Evolutionary conservation across 768 basidiomycete genomes (phyloP), one percentile per base, ranked within the genome.

Genomic region (Leccinum uliginosum): DNA sequence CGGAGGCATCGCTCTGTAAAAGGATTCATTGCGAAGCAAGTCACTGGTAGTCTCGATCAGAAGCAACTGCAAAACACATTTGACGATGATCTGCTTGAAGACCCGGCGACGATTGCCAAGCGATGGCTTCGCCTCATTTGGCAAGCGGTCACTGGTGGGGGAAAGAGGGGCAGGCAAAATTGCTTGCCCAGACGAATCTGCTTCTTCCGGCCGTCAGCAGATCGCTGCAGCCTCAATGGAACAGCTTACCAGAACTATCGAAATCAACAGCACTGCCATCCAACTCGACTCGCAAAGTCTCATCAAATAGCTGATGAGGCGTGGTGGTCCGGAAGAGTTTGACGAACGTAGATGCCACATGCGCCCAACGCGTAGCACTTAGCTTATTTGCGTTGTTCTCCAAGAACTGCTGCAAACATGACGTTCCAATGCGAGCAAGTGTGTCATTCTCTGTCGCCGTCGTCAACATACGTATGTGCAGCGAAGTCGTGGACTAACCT

Each of bases 61-160:
- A 53, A 98, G 79, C 21, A 99, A 75, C 65, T 99, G 97, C 29
- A 99, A 82, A 21, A 99, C 97, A 71, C 97, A 99, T 88, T 98
- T 98, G 62, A 98, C 94, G 59, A 99, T 98, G 74, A 99, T 98
- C 71, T 98, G 97, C 69, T 93, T 91, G 84, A 99, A 99, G 54
- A 91, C 83, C 44, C 86, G 83, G 46, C 91, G 85, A 53, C 94
- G 86, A 62, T 89, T 89, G 51, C 75, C 77, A 45, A 84, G 73
- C 6, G 85, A 82, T n/a, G 82, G 74, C 59, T 80, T 79, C 10
- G 74, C 66, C 60, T 80, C 81, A 8, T 73, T 61, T 56, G 74
- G 78, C 11, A 75, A 69, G 45, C 78, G 75, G 56, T 88, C 85
- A 56, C 76, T 78, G n/a, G 82, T 79, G 4, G 92, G 88, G 23